phyloP scores from a whole-genome alignment of 2,329 filamentous ascomycete species.

The Aureobasidium subglaciale region DNA sequence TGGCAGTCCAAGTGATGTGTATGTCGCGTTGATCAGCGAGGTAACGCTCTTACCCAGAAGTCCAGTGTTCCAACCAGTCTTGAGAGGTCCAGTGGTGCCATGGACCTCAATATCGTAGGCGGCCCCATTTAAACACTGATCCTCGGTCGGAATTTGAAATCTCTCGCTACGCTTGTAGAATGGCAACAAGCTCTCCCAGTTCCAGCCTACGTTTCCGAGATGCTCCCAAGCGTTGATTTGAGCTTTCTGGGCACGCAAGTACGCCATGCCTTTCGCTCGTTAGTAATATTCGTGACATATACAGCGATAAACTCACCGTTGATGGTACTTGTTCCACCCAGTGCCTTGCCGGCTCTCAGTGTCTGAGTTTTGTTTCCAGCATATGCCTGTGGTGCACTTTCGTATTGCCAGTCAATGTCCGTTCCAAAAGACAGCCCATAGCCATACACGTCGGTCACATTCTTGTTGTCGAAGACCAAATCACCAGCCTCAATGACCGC shows the following conservation, averaged over 20 bases:
- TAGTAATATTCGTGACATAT: not conserved
- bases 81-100: conserved; percentile 15
- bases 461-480: not conserved
- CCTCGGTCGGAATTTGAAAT: not conserved
- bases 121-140: not conserved
- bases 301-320: conserved; percentile 22
- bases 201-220: conserved; percentile 9
- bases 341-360: conserved; percentile 26
- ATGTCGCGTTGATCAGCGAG: conserved; percentile 32
- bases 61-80: not conserved
- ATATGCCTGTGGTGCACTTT: conserved; percentile 42
- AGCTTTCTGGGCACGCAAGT: conserved; percentile 1
- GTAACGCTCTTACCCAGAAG: not conserved
- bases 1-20: conserved; percentile 28
- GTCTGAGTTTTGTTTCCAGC: not conserved
- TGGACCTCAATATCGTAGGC: not conserved
- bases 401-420: conserved; percentile 4
- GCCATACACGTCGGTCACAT: not conserved
- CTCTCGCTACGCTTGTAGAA: conserved; percentile 18
- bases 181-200: conserved; percentile 14
- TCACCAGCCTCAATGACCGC: conserved; percentile 11
- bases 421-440: conserved; percentile 1
- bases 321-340: conserved; percentile 35
- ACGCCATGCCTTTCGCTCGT: conserved; percentile 1
- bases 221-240: conserved; percentile 12